These are phyloP conservation scores for Mycosarcoma maydis DNA, from an alignment of 1,284 basidiomycete genomes.

Conservation along the genomic window DNA sequence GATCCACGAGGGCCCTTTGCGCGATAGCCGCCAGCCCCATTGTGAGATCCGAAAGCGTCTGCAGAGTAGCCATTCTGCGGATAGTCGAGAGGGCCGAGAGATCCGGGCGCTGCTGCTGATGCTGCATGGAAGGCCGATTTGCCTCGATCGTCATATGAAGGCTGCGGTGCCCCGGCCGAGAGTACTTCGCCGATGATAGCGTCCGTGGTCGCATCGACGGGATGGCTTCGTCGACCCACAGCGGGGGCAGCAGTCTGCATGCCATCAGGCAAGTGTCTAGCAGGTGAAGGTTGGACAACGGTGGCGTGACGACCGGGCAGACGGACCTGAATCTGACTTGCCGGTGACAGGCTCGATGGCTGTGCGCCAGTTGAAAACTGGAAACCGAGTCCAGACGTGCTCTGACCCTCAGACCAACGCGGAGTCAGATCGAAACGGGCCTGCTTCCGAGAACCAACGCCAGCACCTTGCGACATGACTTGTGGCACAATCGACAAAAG, in stretches of 20 bases:
- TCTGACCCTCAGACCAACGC: constrained; percentile 26
- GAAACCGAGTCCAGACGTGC: constrained; percentile 2
- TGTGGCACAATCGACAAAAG: constrained; percentile 24
- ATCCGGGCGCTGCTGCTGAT: constrained; percentile 21
- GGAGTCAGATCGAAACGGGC: constrained; percentile 48
- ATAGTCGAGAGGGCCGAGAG: constrained; percentile 43
- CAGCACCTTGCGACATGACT: constrained; percentile 1
- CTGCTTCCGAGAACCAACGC: constrained; percentile 26
- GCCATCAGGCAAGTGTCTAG: constrained; percentile 3
- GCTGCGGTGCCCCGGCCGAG: constrained; percentile 20
- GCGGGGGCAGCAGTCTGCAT: constrained; percentile 12
- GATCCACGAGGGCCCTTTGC: constrained; percentile 38
- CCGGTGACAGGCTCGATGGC: constrained; percentile 9
- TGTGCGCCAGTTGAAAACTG: constrained; percentile 2
- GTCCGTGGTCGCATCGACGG: constrained; percentile 34
- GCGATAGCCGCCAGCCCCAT: constrained; percentile 18
- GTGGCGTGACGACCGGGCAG: constrained; percentile 38
- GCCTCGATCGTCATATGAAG: constrained; percentile 31
- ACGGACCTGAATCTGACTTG: constrained; percentile 36
- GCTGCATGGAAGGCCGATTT: constrained; percentile 18
- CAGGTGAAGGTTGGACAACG: constrained; percentile 27
- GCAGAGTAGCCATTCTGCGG: constrained; percentile 27
- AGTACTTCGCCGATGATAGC: constrained; percentile 47
- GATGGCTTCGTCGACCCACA: constrained; percentile 4
- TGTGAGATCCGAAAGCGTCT: constrained; percentile 24